phyloP scores from a whole-genome alignment of 495 filamentous ascomycete genomes.

The Astrocystis sublimbata region DNA sequence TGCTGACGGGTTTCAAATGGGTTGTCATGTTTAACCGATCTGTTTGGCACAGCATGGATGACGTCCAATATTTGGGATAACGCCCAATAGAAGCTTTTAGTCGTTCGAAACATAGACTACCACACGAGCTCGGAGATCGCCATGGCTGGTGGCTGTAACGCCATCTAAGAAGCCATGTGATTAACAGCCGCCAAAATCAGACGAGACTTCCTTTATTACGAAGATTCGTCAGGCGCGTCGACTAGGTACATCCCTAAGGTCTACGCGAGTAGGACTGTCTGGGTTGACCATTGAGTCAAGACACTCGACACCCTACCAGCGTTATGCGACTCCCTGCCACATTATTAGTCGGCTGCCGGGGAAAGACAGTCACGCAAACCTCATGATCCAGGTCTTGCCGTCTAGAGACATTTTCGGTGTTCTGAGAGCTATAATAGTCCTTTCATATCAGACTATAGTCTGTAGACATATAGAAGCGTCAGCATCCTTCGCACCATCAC shows the following conservation, averaged over 20 bases:
- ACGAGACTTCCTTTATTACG: not conserved
- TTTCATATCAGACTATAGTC: no score
- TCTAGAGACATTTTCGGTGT: slow-evolving; percentile 30
- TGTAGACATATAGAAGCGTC: slow-evolving; percentile 26
- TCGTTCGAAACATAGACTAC: slow-evolving; percentile 4
- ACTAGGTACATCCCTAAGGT: slow-evolving; percentile 47
- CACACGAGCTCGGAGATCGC: slow-evolving; percentile 39
- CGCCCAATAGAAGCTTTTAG: not conserved
- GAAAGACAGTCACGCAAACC: slow-evolving; percentile 31
- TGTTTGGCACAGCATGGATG: slow-evolving; percentile 59
- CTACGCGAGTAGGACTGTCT: slow-evolving; percentile 43
- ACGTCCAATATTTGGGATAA: slow-evolving; percentile 53
- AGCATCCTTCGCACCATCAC: slow-evolving; percentile 28
- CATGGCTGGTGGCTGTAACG: slow-evolving; percentile 53
- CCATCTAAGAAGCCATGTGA: slow-evolving; percentile 43
- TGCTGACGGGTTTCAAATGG: slow-evolving; percentile 33
- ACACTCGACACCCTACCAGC: slow-evolving; percentile 28
- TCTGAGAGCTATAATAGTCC: no score
- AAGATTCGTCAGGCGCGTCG: slow-evolving; percentile 33
- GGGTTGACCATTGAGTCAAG: slow-evolving; percentile 43
- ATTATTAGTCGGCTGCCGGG: slow-evolving; percentile 25
- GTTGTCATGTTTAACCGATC: slow-evolving; percentile 49
- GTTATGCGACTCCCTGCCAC: slow-evolving; percentile 26
- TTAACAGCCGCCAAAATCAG: not conserved
- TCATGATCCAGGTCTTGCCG: slow-evolving; percentile 32